Evolutionary conservation across 2,329 filamentous ascomycete genomes (phyloP), one percentile per base, ranked within the genome.

Genomic region (Bipolaris sorokiniana): DNA sequence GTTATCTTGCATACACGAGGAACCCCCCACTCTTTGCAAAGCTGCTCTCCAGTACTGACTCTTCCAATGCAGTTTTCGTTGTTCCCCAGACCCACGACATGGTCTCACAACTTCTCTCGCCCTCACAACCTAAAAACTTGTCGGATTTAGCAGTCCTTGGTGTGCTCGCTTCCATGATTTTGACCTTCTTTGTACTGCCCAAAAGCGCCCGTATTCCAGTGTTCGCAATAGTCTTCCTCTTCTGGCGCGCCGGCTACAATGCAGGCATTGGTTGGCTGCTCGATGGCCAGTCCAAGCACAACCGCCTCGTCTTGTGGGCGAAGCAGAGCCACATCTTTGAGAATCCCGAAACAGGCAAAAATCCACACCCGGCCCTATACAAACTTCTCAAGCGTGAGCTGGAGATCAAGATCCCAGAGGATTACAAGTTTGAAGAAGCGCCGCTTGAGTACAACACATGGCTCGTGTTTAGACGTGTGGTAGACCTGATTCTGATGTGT

Each of bases 401-500:
- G 76, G 93, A 98, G 79, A 90, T 91, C 68, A 98, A 99, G 80
- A 96, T 99, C 61, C 89, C 91, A 3, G 85, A 90, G 70, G 92
- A 99, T 80, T 99, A 98, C 81, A 88, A 88, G 63, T 97, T 99
- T 73, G 93, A 96, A 68, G 86, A 90, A 67, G 94, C 94, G 0
- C 95, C 95, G 15, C 83, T 98, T 76, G 95, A 99, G 84, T 99
- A 98, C 85, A 99, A 99, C 80, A 97, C 95, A 40, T 99, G 95
- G 95, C 85, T 99, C 54, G 87, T 97, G 66, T 99, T 99, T 81
- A 89, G 95, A 67, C 89, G 95, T 69, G 86, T 98, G 31, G 95
- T 98, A 73, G 95, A 99, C 80, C 81, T 99, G 76, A 97, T 98
- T 74, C 83, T 99, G 73, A 97, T 99, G 92, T 97, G 93, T 83